phyloP scores from a whole-genome alignment of 2,329 filamentous ascomycete species.

The Thelonectria olida region DNA sequence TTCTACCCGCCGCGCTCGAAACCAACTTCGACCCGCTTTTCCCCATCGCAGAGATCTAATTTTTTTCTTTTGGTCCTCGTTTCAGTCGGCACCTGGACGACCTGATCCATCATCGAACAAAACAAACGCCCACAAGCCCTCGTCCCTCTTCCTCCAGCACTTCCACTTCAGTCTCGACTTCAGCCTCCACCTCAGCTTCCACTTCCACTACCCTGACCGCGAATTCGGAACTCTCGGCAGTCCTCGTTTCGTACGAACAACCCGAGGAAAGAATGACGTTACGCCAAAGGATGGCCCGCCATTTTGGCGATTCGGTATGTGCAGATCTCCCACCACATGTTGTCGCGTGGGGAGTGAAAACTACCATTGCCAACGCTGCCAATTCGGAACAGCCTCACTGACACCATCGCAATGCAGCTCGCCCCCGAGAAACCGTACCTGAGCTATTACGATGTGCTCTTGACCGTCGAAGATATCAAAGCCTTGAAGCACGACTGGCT shows the following conservation, averaged over 20 bases:
- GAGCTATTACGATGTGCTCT: constrained; percentile 53
- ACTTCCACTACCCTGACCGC: constrained; percentile 23
- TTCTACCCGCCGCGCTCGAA: not conserved
- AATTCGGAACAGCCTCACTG: constrained; percentile 13
- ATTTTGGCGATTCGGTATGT: constrained; percentile 58
- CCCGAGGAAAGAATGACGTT: constrained; percentile 48
- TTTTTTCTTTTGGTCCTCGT: constrained; percentile 24
- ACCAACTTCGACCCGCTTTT: constrained; percentile 1
- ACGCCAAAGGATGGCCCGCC: constrained; percentile 55
- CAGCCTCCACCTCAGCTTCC: constrained; percentile 11
- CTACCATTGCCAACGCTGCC: not conserved
- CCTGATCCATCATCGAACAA: constrained; percentile 34
- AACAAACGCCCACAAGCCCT: constrained; percentile 30
- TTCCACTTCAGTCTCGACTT: constrained; percentile 25
- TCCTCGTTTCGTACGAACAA: constrained; percentile 24
- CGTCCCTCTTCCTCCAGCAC: constrained; percentile 35
- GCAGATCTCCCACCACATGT: constrained; percentile 25
- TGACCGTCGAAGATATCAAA: constrained; percentile 90
- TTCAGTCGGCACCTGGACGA: constrained; percentile 34
- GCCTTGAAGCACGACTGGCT: constrained; percentile 93
- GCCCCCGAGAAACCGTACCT: constrained; percentile 50
- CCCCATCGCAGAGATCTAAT: constrained; percentile 12
- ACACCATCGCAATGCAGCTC: constrained; percentile 54
- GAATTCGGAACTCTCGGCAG: constrained; percentile 29
- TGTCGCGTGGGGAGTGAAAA: not conserved